phyloP scores from a whole-genome alignment of 768 basidiomycete genomes.

The Cystofilobasidium capitatum region DNA sequence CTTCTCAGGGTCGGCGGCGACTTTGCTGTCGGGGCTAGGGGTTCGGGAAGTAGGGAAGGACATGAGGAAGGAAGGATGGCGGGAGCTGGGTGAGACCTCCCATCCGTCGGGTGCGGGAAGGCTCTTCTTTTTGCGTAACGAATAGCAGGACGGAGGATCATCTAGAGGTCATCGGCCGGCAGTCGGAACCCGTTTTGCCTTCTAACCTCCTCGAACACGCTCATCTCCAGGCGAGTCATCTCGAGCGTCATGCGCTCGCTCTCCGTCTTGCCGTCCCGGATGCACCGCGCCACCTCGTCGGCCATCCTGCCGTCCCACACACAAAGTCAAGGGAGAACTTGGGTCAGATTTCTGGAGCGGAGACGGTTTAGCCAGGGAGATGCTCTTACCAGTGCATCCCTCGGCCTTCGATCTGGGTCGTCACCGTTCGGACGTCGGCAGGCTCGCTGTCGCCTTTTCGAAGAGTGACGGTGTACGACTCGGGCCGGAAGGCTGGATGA shows the following conservation, averaged over 20 bases:
- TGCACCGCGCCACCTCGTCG: conserved; percentile 29
- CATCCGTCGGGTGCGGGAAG: too few relatives aligned
- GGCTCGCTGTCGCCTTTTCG: not conserved
- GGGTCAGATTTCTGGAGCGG: not conserved
- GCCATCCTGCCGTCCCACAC: conserved; percentile 19
- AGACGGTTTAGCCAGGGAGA: not conserved
- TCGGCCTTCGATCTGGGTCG: conserved; percentile 20
- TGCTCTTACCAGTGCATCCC: conserved; percentile 29
- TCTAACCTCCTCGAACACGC: conserved; percentile 29
- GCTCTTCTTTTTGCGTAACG: too few relatives aligned
- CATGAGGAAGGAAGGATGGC: not conserved
- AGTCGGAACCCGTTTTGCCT: conserved; percentile 13
- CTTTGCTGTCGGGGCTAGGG: not conserved
- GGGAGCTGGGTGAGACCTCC: too few relatives aligned
- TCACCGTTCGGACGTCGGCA: not conserved
- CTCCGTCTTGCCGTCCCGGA: conserved; percentile 29
- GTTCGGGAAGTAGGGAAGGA: not conserved
- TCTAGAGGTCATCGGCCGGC: not conserved
- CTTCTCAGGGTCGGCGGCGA: not conserved
- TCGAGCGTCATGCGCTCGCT: conserved; percentile 24
- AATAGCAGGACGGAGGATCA: too few relatives aligned
- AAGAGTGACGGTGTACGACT: conserved; percentile 20
- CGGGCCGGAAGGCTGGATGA: conserved; percentile 17
- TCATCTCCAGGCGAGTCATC: conserved; percentile 24
- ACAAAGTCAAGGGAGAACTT: too few relatives aligned